Evolutionary conservation across 1,139 yeast genomes (phyloP), one percentile per base, ranked within the genome.

Genomic region (Geotrichum bryndzae): DNA sequence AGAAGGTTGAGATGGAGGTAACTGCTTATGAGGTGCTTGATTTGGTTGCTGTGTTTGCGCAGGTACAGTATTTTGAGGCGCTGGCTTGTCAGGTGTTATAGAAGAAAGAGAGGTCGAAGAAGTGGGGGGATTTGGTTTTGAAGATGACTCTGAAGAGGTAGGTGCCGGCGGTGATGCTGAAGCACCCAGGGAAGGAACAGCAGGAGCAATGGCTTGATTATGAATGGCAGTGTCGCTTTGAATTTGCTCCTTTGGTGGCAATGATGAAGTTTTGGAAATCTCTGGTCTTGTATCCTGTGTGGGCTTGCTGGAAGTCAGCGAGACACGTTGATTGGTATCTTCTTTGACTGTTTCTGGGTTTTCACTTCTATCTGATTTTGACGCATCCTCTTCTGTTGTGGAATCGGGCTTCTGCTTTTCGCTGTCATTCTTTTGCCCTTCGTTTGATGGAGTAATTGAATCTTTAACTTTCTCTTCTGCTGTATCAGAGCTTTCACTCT

Each of bases 321-420:
- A 10, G 23, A 35, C 13, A 23, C 51, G 25, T 29, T 50, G 55
- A 23, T 31, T n/a, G 5, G 48, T 4, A 7, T 41, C 48, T 18
- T 53, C 15, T 25, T 18, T 48, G 53, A 10, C 23, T 50, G 8
- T 35, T 13, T 48, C 53, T 8, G 27, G 27, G 2, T 51, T 51
- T 33, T 56, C 54, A 48, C 45, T 27, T 13, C 3, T 22, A n/a
- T 27, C 41, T 3, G 57, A 29, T 13, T 54, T 41, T 25, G 18
- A 33, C 11, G 13, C 29, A 10, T 11, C 31, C 22, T 33, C 31
- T 18, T 35, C 48, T n/a, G 45, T 33, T 5, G 29, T 23, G 23
- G 56, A 3, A 18, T 53, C 56, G 8, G 45, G 60, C 65, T 67
- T 46, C 62, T 68, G 62, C 27, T 62, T 56, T 5, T 60, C 60